Base-by-base conservation (phyloP, 352 stramenopile genomes). In the Pythium vanterpoolii region DNA sequence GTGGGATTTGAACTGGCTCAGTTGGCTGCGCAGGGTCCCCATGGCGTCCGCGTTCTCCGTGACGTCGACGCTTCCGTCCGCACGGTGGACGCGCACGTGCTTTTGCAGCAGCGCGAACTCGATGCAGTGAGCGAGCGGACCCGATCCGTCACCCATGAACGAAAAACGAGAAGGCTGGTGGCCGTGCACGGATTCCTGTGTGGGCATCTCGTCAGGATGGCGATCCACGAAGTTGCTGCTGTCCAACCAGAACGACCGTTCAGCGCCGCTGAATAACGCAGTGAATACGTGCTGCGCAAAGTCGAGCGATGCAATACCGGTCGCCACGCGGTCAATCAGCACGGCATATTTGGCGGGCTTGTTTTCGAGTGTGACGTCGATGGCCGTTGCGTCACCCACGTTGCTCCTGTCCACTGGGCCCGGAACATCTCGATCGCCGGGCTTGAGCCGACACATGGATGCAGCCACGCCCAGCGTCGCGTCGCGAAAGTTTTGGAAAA, bases 401-500 rank as follows among this genome's bases (percentile, higher is more conserved):
- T 10, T 26, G 42, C 24, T 26, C 6, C 8, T 18, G 9, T 21
- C 24, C 7, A 48, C 42, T 30, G 24, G 6, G 5, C 39, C 27
- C 8, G 49, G 67, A 16, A 54, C 63, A 9, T 18, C 13, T 19
- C 74, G 64, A 26, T 65, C 77, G 36, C 68, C 73, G 56, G 90
- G 79, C 30, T 79, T 68, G 9, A 87, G 53, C 13, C 53, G n/a
- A 38, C 83, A 93, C 45, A 74, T 81, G 11, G 72, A 77, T 0
- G 73, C 6, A 4, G 61, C 46, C 33, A 74, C 57, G 0, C 42
- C 27, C 5, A 83, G 52, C 26, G 85, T 92, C 11, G 92, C 38
- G 61, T 93, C 79, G 8, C 74, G 68, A 61, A 98, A 98, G 68
- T 98, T 98, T 45, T 89, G 76, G 27, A 98, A 79, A 26, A 98